phyloP scores from a whole-genome alignment of 805 yeast species.

The Kodamaea neixiangensis region DNA sequence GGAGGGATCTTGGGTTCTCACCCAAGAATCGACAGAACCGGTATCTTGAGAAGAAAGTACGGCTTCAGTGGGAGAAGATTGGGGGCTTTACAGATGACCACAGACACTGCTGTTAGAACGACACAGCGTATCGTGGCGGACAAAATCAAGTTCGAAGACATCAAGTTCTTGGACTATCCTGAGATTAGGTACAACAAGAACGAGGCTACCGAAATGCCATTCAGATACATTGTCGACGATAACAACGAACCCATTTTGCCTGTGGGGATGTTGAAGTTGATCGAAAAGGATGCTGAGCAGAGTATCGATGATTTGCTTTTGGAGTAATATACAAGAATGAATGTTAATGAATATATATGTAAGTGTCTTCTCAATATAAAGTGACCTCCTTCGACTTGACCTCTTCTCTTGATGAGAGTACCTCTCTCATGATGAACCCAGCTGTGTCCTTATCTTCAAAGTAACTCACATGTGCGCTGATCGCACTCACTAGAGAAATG shows the following conservation, averaged over 20 bases:
- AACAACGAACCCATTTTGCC: conserved; percentile 81
- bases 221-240: conserved; percentile 75
- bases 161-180: conserved; percentile 88
- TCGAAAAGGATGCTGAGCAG: conserved; percentile 83
- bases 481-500: conserved; percentile 73
- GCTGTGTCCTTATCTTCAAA: conserved; percentile 87
- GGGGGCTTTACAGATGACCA: conserved; percentile 92
- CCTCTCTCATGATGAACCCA: conserved; percentile 68
- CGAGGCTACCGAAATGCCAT: conserved; percentile 98
- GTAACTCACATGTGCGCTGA: conserved; percentile 87
- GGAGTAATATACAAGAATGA: conserved; percentile 19
- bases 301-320: conserved; percentile 68
- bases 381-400: conserved; percentile 31
- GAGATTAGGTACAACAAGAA: conserved; percentile 84
- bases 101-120: conserved; percentile 95
- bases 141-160: conserved; percentile 60
- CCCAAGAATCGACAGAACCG: conserved; percentile 91
- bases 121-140: conserved; percentile 77
- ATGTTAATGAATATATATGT: background rate
- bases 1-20: conserved; percentile 97
- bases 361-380: conserved; percentile 20
- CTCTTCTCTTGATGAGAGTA: conserved; percentile 27
- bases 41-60: conserved; percentile 75
- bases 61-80: conserved; percentile 87
- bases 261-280: conserved; percentile 84